Base-by-base conservation (phyloP, 1,284 basidiomycete genomes). In the Sphagnurus paluster region DNA sequence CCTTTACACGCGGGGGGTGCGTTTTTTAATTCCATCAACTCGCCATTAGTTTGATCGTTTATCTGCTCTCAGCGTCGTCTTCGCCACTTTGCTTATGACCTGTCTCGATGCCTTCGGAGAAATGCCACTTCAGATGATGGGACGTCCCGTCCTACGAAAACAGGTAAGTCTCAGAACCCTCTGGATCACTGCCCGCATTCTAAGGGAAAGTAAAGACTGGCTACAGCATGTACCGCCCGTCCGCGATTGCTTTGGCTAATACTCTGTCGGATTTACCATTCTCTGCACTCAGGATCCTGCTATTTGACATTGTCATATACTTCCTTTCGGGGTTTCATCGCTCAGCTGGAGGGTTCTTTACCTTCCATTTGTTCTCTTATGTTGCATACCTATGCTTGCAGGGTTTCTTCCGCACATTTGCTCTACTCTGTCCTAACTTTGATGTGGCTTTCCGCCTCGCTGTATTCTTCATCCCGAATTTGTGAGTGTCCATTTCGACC, bases 161-260 rank as follows among this genome's bases (percentile, higher is more conserved):
- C 80, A 79, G 62, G 74, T 74, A 40, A 13, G 62, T 9, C 17
- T 6, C 14, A 19, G 30, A 10, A 23, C 17, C 3, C 7, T 16
- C 19, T 14, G n/a, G 13, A 49, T 1, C 17, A 8, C 16, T 21
- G 7, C n/a, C 5, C 8, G 19, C 26, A 14, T 33, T 13, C 39
- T 41, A 8, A 30, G 7, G 16, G 5, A 8, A 20, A 70, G 49
- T 67, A 62, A 65, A 90, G 78, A 84, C 82, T n/a, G 75, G 71
- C 33, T 95, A 88, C 63, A 79, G 86, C 49, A 81, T 94, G 67
- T 94, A 91, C 64, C 80, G 90, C 19, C 87, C 91, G 0, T 78
- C 84, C 4, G 87, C 90, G 1, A 71, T 85, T 23, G 79, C 83
- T 0, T 61, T 92, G 14, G 86, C 85, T 3, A 87, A 90, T 58